Conservation (phyloP, 257 asterid genomes). For the Voacanga thouarsii region DNA sequence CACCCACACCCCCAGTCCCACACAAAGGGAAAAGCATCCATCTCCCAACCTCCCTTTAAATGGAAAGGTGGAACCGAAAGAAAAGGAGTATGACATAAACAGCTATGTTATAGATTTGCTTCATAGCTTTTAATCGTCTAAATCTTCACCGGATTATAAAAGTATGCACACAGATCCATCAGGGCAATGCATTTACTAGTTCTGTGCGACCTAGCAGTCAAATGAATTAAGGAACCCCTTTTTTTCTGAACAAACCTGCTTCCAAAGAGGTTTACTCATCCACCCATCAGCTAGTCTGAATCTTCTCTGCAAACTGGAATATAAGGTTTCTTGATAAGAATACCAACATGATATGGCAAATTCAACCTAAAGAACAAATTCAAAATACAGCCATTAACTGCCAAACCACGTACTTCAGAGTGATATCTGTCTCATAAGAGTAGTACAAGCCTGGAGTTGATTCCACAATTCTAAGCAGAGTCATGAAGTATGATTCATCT, state of each 20-base stretch:
- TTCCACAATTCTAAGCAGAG: constrained; percentile 77
- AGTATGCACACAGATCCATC: neutral
- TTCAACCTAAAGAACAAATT: constrained; percentile 9
- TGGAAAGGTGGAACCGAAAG: neutral
- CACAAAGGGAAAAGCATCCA: neutral
- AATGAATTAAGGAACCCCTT: neutral
- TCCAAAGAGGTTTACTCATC: constrained; percentile 92
- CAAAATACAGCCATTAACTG: constrained; percentile 12
- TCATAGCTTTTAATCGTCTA: neutral
- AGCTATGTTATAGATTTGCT: neutral
- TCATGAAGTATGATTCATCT: constrained; percentile 81
- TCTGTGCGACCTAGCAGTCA: neutral
- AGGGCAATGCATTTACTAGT: neutral
- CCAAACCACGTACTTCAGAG: constrained; percentile 58
- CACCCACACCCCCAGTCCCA: neutral
- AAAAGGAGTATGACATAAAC: neutral
- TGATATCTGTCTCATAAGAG: constrained; percentile 87
- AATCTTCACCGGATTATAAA: neutral
- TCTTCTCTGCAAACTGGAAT: constrained; percentile 91
- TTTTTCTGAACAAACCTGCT: constrained; percentile 53
- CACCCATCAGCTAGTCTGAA: constrained; percentile 71
- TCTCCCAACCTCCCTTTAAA: neutral
- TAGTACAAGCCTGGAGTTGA: constrained; percentile 87
- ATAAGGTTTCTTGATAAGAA: constrained; percentile 25
- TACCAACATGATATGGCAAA: constrained; percentile 5